Evolutionary conservation across 768 basidiomycete species (phyloP).

Genomic region (Rickenella mellea): DNA sequence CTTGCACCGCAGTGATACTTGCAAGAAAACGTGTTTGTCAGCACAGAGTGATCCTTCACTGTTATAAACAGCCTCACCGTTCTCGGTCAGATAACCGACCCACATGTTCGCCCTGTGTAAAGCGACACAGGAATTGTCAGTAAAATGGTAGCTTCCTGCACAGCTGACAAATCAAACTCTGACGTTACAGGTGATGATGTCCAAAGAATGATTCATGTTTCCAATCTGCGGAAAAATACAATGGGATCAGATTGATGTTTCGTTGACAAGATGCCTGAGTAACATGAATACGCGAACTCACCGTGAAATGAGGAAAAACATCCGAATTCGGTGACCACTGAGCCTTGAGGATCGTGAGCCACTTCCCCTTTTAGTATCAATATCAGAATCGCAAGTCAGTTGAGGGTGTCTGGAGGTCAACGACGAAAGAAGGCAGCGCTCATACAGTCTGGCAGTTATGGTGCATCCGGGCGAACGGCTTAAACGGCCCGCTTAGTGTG

Average conservation of each 20-base stretch:
- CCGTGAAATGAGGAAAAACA: constrained; percentile 77
- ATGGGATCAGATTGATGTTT: neutral
- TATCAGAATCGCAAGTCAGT: neutral
- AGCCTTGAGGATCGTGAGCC: constrained; percentile 70
- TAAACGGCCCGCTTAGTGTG: constrained; percentile 46
- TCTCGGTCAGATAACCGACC: constrained; percentile 48
- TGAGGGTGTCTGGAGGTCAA: constrained; percentile 1
- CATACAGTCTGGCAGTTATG: constrained; percentile 80
- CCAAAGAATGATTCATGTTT: constrained; percentile 69
- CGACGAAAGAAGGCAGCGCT: neutral
- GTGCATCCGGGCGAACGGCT: constrained; percentile 50
- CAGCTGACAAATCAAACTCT: neutral
- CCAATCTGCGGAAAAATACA: constrained; percentile 39
- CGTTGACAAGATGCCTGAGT: neutral
- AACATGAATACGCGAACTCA: constrained; percentile 21
- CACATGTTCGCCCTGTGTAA: constrained; percentile 57
- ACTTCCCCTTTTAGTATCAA: constrained; percentile 48
- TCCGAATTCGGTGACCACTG: constrained; percentile 75
- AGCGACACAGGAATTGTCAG: neutral
- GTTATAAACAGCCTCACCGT: constrained; percentile 25
- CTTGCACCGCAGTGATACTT: constrained; percentile 76
- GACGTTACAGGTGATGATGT: constrained; percentile 69
- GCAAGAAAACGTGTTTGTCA: neutral
- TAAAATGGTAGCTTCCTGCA: neutral
- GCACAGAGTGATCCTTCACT: neutral